Evolutionary conservation across 306 rosid species (phyloP).

Genomic region (Morella rubra): DNA sequence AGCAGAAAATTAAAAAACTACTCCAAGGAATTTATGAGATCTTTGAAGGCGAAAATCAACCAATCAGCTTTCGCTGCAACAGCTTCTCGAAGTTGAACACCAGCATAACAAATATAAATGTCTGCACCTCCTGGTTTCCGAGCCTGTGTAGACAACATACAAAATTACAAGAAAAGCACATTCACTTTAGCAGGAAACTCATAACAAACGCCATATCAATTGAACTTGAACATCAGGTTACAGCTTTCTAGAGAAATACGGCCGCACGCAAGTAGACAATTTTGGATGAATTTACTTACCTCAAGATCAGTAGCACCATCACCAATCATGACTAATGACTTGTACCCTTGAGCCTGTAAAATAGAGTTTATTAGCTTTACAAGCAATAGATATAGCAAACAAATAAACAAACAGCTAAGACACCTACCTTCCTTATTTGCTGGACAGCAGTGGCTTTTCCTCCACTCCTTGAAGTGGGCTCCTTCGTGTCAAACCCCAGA

Average conservation of each 20-base stretch:
- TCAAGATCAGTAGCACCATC: conserved; percentile 97
- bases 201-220: not conserved
- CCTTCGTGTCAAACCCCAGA: conserved; percentile 76
- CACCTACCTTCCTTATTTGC: conserved; percentile 72
- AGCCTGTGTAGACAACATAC: conserved; percentile 45
- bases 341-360: conserved; percentile 70
- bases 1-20: conserved; percentile 8
- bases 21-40: conserved; percentile 52
- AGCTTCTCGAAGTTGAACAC: conserved; percentile 79
- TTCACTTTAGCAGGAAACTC: not conserved
- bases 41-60: conserved; percentile 62
- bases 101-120: conserved; percentile 79
- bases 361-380: conserved; percentile 34
- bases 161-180: not conserved
- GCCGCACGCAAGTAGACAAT: not conserved
- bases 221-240: too few relatives aligned
- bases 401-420: conserved; percentile 12
- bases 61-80: conserved; percentile 91
- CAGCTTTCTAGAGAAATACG: too few relatives aligned
- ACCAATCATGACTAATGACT: conserved; percentile 76
- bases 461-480: conserved; percentile 89
- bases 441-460: conserved; percentile 92
- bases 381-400: conserved; percentile 16
- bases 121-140: conserved; percentile 90
- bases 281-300: conserved; percentile 43